A percentile compares a stretch with the other conserved stretches of the same genome.
Conservation (phyloP, 345 rosid genomes). For the Populus davidiana region DNA sequence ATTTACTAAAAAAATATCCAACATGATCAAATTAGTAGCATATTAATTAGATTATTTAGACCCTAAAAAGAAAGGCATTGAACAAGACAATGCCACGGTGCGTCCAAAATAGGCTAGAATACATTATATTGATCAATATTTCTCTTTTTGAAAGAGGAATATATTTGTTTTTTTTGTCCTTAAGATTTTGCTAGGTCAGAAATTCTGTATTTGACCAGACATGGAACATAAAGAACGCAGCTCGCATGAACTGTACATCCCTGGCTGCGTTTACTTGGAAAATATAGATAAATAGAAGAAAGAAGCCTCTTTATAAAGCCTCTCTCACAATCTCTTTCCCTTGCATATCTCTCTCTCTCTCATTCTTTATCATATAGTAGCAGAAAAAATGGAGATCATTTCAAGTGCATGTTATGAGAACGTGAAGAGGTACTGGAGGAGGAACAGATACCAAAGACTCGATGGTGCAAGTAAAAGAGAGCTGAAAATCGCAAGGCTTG, state of each 20-base stretch:
- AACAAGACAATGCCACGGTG: not conserved
- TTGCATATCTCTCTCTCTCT: not conserved
- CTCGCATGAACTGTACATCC: too few relatives aligned
- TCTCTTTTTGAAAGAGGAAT: too few relatives aligned
- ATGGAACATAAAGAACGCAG: too few relatives aligned
- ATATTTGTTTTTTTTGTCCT: too few relatives aligned
- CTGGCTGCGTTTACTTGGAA: too few relatives aligned
- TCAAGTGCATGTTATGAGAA: constrained; percentile 15
- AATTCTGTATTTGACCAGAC: too few relatives aligned
- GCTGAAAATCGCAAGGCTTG: constrained; percentile 38
- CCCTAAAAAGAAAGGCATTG: not conserved
- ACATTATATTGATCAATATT: too few relatives aligned
- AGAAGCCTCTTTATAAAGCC: not conserved
- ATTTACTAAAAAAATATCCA: not conserved
- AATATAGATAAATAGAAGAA: too few relatives aligned
- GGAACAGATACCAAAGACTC: constrained; percentile 39
- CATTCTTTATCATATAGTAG: too few relatives aligned
- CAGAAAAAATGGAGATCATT: constrained; percentile 22
- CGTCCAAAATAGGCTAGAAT: too few relatives aligned
- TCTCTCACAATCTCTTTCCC: not conserved
- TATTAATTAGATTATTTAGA: not conserved
- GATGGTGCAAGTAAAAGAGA: constrained; percentile 9
- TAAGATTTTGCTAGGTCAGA: too few relatives aligned
- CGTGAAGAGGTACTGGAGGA: constrained; percentile 45
- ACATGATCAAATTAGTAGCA: not conserved